phyloP scores from a whole-genome alignment of 176 grass and related monocot species.

The Musa acuminata region DNA sequence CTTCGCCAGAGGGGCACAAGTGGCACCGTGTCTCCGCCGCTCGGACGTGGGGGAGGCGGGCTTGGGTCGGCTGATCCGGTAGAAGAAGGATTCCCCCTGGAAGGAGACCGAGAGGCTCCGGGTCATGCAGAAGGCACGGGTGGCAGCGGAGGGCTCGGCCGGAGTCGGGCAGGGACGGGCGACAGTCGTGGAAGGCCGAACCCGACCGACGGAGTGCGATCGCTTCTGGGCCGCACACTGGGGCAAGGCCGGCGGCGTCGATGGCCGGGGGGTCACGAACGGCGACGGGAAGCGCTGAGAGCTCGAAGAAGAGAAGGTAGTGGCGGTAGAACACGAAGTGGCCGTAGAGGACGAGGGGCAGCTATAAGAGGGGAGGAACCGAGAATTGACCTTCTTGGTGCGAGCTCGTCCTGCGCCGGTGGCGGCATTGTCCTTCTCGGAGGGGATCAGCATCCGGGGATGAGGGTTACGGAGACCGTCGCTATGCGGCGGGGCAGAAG shows the following conservation, averaged over 20 bases:
- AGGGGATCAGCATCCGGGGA: conserved; percentile 31
- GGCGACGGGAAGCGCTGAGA: conserved; percentile 31
- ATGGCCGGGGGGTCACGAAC: conserved; percentile 19
- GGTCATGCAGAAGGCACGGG: conserved; percentile 23
- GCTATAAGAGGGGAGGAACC: conserved; percentile 24
- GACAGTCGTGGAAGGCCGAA: conserved; percentile 20
- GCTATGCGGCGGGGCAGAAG: neutral
- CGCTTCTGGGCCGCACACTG: conserved; percentile 14
- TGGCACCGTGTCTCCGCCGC: conserved; percentile 2
- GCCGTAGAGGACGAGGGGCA: conserved; percentile 25
- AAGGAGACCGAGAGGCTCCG: conserved; percentile 40
- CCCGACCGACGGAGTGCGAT: conserved; percentile 27
- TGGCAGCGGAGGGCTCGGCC: conserved; percentile 16
- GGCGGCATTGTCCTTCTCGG: conserved; percentile 34
- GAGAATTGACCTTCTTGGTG: conserved; percentile 30
- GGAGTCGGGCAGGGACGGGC: conserved; percentile 5
- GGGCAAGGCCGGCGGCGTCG: conserved; percentile 20
- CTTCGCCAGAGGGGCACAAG: conserved; percentile 1
- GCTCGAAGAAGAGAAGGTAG: conserved; percentile 16
- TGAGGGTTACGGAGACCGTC: neutral
- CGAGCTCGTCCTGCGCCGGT: conserved; percentile 19
- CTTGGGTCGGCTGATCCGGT: conserved; percentile 36
- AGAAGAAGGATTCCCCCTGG: conserved; percentile 46
- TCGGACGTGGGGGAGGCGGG: conserved; percentile 16
- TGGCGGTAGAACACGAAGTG: conserved; percentile 3